Evolutionary conservation across 164 flowering plant genomes (phyloP).

Genomic region (Dillenia suffruticosa): DNA sequence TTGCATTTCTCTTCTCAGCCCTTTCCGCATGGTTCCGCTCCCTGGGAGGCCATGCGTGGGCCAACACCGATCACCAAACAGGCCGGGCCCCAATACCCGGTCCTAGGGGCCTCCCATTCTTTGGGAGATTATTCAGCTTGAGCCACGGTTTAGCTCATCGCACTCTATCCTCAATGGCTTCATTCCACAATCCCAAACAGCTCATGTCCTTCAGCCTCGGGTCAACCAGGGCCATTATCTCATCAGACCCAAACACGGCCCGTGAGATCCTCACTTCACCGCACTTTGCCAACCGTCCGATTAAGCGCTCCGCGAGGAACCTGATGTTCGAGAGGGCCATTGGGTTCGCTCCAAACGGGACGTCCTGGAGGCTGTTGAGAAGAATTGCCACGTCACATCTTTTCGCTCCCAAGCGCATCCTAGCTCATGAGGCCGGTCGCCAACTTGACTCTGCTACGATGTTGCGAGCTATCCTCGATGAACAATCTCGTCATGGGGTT

Average conservation of each 20-base stretch:
- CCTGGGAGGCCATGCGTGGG: slow-evolving; percentile 9
- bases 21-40: slow-evolving; percentile 7
- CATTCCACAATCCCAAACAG: slow-evolving; percentile 1
- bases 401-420: slow-evolving; percentile 34
- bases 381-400: slow-evolving; percentile 36
- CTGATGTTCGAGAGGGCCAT: slow-evolving; percentile 45
- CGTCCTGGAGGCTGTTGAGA: slow-evolving; percentile 42
- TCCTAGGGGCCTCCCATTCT: slow-evolving; percentile 10
- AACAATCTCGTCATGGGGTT: not conserved
- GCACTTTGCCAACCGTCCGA: slow-evolving; percentile 39
- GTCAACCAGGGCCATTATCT: slow-evolving; percentile 29
- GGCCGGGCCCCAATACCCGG: slow-evolving; percentile 10
- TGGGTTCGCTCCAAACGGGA: slow-evolving; percentile 51
- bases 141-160: slow-evolving; percentile 18
- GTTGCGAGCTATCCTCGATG: not conserved
- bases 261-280: slow-evolving; percentile 33
- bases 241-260: slow-evolving; percentile 34
- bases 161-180: slow-evolving; percentile 8
- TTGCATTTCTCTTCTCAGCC: not conserved
- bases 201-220: slow-evolving; percentile 50
- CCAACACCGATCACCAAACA: not conserved
- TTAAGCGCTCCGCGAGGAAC: slow-evolving; percentile 38
- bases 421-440: slow-evolving; percentile 12
- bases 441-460: not conserved
- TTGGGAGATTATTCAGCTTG: slow-evolving; percentile 11